phyloP scores from a whole-genome alignment of 1,139 yeast genomes.

The Debaryomycetaceae sp. region DNA sequence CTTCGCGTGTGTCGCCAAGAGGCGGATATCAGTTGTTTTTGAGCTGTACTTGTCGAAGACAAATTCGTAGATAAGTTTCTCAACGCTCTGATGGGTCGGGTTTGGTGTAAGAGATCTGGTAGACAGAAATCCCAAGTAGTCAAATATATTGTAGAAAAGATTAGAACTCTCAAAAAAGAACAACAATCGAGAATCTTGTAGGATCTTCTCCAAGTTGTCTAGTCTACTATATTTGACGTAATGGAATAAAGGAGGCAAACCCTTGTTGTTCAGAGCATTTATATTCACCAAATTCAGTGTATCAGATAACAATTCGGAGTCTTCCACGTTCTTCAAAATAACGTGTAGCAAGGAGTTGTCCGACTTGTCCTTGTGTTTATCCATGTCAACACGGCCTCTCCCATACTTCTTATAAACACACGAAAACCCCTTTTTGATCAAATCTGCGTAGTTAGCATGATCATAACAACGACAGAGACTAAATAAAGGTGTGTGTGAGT shows the following conservation, averaged over 20 bases:
- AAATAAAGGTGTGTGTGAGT: conserved; percentile 77
- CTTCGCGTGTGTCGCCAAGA: conserved; percentile 13
- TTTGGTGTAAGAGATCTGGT: conserved; percentile 28
- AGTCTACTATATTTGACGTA: conserved; percentile 68
- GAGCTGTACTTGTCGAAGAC: conserved; percentile 29
- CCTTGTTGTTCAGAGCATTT: conserved; percentile 58
- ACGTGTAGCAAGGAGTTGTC: conserved; percentile 81
- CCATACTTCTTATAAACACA: conserved; percentile 43
- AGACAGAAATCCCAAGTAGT: conserved; percentile 36
- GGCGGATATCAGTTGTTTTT: background rate
- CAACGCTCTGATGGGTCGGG: conserved; percentile 31
- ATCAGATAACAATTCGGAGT: conserved; percentile 30
- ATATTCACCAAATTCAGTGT: conserved; percentile 45
- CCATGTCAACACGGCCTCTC: conserved; percentile 32
- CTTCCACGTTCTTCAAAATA: conserved; percentile 44
- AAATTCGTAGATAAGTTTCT: conserved; percentile 40
- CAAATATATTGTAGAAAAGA: conserved; percentile 43
- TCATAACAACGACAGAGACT: conserved; percentile 80
- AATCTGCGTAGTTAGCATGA: conserved; percentile 54
- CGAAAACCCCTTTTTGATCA: conserved; percentile 47
- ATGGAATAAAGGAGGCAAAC: conserved; percentile 66
- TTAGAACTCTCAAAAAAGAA: conserved; percentile 41
- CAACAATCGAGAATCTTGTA: conserved; percentile 44
- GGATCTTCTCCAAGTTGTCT: conserved; percentile 50
- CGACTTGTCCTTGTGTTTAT: conserved; percentile 64